phyloP scores from a whole-genome alignment of 2,329 filamentous ascomycete genomes.

The Neopestalotiopsis clavispora region DNA sequence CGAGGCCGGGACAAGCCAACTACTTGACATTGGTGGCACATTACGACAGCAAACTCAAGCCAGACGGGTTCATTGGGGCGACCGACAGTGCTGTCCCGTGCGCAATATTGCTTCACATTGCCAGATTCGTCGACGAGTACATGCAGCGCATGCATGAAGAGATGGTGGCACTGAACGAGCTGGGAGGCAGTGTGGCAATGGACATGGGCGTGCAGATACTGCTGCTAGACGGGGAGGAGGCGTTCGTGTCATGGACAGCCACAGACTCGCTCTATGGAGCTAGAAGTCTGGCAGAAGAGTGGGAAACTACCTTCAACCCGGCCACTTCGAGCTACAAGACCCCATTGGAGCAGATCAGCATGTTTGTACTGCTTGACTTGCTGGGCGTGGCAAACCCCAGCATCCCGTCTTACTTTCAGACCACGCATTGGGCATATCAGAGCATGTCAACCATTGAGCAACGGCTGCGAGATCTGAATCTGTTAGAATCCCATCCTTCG shows the following conservation, averaged over 20 bases:
- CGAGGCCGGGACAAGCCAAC: constrained; percentile 70
- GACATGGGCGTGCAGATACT: constrained; percentile 80
- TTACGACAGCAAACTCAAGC: constrained; percentile 78
- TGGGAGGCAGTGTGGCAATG: constrained; percentile 59
- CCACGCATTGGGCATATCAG: constrained; percentile 83
- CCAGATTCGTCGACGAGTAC: constrained; percentile 72
- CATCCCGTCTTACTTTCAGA: constrained; percentile 75
- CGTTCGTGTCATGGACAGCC: constrained; percentile 74
- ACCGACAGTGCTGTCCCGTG: constrained; percentile 85
- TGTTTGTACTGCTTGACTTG: constrained; percentile 79
- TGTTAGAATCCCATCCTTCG: constrained; percentile 48
- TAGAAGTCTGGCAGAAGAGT: constrained; percentile 74
- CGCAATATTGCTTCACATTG: constrained; percentile 81
- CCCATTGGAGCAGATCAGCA: constrained; percentile 71
- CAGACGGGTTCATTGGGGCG: constrained; percentile 80
- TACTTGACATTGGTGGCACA: constrained; percentile 81
- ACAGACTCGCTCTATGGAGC: constrained; percentile 80
- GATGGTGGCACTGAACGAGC: constrained; percentile 62
- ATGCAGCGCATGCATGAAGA: constrained; percentile 75
- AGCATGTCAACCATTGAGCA: constrained; percentile 68
- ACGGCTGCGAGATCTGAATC: constrained; percentile 62
- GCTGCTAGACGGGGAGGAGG: constrained; percentile 83
- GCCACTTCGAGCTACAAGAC: constrained; percentile 73
- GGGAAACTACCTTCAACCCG: constrained; percentile 70
- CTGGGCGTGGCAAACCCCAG: constrained; percentile 65